Conservation (phyloP, 2,329 filamentous ascomycete species). For the Neopestalotiopsis rosae region DNA sequence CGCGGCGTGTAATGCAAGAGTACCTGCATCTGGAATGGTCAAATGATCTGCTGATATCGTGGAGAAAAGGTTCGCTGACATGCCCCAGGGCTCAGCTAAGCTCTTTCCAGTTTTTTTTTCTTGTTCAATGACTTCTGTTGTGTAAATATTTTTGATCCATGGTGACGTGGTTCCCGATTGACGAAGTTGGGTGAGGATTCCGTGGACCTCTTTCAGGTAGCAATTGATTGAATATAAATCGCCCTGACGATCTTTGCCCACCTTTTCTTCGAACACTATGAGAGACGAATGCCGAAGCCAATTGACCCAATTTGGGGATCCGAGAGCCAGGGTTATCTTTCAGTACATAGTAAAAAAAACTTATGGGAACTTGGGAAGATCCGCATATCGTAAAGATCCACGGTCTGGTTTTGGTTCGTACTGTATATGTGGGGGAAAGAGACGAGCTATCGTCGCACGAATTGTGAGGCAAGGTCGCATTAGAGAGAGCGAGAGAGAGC, state of each 20-base stretch:
- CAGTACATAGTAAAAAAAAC: not conserved
- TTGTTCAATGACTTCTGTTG: not conserved
- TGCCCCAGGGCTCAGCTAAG: not conserved
- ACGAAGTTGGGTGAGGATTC: not conserved
- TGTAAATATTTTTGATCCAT: not conserved
- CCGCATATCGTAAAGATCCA: conserved; percentile 9
- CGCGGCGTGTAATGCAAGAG: conserved; percentile 21
- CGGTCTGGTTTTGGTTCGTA: not conserved
- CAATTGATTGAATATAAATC: not conserved
- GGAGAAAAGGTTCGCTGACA: conserved; percentile 14
- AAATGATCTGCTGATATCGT: conserved; percentile 28
- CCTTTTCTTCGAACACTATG: not conserved
- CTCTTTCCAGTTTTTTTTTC: not conserved
- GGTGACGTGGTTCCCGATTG: not conserved
- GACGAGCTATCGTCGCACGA: conserved; percentile 20
- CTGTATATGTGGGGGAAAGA: conserved; percentile 7
- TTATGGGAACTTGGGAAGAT: conserved; percentile 4
- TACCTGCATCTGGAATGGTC: conserved; percentile 30
- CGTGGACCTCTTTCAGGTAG: not conserved
- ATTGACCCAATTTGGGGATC: not conserved
- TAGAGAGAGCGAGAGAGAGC: not conserved
- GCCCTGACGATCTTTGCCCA: not conserved
- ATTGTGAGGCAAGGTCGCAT: conserved; percentile 19
- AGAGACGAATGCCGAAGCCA: conserved; percentile 10
- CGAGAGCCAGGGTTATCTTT: conserved; percentile 11